Evolutionary conservation across 169 alveolate species (phyloP), one percentile per base, ranked within the genome.

Genomic region (Plasmodium inui): DNA sequence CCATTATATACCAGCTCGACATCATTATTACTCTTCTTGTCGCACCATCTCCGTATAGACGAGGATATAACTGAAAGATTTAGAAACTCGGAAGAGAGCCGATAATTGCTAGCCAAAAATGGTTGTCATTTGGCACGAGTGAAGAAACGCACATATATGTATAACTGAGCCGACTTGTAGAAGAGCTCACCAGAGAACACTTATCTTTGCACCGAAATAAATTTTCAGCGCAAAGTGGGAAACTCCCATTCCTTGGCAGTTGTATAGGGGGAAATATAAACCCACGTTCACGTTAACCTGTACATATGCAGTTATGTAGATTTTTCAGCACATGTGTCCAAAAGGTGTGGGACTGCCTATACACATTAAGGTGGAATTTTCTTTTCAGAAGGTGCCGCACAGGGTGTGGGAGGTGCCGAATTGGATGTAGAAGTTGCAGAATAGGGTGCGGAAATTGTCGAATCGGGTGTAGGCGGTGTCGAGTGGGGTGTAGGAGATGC

Each of bases 241-340:
- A 28, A 67, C n/a, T 67, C 37, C 37, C 30, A 26, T 67, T 67
- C 22, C 30, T 37, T 41, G 46, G 57, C 57, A 5, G 46, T 79
- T n/a, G 12, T 30, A 39, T 30, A 26, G 3, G 32, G 22, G 39
- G 84, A 8, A 78, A 78, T 78, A 44, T 44, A 76, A 70, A 79
- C 76, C 76, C 37, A 26, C 76, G 37, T 67, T 67, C 14, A 67
- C 76, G 37, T 67, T 67, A 67, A 26, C 76, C 37, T 19, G 84
- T 79, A 39, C 71, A 79, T 39, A 79, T 79, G 84, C 84, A 79
- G 61, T 28, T 79, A 79, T 41, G 84, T 50, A 79, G 84, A 50
- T 79, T 14, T 79, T 41, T 79, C 55, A 30, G 50, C 34, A 41
- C 84, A 79, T 79, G 61, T 32, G 70, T 50, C 39, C 84, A 79